Percentiles rank a stretch among this genome's conserved stretches.
Evolutionary conservation across 2,329 filamentous ascomycete species (phyloP).

Genomic region (Herpotrichia juniperi): DNA sequence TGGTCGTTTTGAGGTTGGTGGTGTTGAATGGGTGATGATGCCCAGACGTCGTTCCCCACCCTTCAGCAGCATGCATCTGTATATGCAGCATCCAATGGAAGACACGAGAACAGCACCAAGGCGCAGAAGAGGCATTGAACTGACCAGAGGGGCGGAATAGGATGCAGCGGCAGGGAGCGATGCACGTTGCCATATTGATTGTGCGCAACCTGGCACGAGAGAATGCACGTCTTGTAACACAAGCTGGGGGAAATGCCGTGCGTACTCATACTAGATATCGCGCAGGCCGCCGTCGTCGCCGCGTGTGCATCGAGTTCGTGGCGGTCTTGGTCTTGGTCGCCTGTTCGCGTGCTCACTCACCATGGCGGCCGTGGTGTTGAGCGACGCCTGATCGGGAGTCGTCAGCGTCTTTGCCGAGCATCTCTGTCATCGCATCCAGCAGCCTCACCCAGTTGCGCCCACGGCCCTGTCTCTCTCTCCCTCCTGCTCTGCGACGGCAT

Average conservation of each 20-base stretch:
- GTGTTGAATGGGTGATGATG: neutral
- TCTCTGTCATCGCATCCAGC: constrained; percentile 19
- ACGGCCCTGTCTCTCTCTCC: neutral
- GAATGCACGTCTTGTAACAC: constrained; percentile 18
- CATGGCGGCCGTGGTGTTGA: constrained; percentile 14
- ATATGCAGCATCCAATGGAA: neutral
- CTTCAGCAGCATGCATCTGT: neutral
- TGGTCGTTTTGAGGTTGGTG: neutral
- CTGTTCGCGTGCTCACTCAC: neutral
- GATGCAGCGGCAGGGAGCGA: constrained; percentile 11
- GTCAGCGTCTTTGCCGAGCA: constrained; percentile 5
- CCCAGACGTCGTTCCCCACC: neutral
- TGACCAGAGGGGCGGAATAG: constrained; percentile 1
- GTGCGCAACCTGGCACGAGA: constrained; percentile 27
- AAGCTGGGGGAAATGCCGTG: neutral
- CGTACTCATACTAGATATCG: neutral
- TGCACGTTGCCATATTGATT: constrained; percentile 26
- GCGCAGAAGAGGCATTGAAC: neutral
- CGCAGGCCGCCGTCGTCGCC: neutral
- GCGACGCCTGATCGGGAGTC: constrained; percentile 5
- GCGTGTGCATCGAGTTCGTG: neutral
- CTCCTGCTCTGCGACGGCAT: constrained; percentile 25
- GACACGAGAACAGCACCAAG: neutral
- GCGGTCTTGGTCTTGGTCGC: too few species aligned
- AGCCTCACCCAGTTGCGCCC: constrained; percentile 23